A percentile compares a stretch with the other conserved stretches of the same genome.
Conservation (phyloP, 768 basidiomycete genomes). For the Agaricus blazei region DNA sequence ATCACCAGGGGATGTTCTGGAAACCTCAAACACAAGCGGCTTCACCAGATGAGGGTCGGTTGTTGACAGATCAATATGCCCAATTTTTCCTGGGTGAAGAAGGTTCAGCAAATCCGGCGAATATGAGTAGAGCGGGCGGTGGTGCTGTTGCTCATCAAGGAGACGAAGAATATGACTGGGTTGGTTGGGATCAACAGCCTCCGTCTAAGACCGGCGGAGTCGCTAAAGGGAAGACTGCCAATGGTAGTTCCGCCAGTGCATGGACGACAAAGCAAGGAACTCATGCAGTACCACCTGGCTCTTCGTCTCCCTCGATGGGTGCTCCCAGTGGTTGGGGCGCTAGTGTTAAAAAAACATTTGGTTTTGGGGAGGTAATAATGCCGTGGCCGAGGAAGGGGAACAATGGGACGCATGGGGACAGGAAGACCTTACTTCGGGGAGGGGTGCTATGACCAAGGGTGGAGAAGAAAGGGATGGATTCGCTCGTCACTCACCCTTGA, state of each 20-base stretch:
- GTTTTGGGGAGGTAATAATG: background rate
- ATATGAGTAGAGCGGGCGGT: background rate
- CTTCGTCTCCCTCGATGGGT: slow-evolving; percentile 1
- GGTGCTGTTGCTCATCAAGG: background rate
- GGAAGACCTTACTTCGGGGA: background rate
- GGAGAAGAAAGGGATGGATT: slow-evolving; percentile 4
- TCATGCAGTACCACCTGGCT: background rate
- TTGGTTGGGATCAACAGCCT: slow-evolving; percentile 2
- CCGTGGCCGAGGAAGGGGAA: background rate
- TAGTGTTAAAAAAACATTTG: slow-evolving; percentile 5
- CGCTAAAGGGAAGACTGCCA: background rate
- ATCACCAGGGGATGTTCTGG: background rate
- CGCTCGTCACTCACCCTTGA: background rate
- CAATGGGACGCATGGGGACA: background rate
- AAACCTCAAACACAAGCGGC: slow-evolving; percentile 4
- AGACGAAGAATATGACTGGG: slow-evolving; percentile 3
- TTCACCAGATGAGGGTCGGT: slow-evolving; percentile 4
- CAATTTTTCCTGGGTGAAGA: background rate
- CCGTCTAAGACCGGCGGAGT: background rate
- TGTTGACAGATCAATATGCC: slow-evolving; percentile 4
- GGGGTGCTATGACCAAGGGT: background rate
- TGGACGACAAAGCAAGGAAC: slow-evolving; percentile 18
- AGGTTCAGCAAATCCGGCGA: background rate
- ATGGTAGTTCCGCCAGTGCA: slow-evolving; percentile 12
- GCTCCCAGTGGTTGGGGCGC: slow-evolving; percentile 1